A percentile compares a stretch with the other conserved stretches of the same genome.
Conservation (phyloP, 2,329 filamentous ascomycete species). For the Knufia petricola region DNA sequence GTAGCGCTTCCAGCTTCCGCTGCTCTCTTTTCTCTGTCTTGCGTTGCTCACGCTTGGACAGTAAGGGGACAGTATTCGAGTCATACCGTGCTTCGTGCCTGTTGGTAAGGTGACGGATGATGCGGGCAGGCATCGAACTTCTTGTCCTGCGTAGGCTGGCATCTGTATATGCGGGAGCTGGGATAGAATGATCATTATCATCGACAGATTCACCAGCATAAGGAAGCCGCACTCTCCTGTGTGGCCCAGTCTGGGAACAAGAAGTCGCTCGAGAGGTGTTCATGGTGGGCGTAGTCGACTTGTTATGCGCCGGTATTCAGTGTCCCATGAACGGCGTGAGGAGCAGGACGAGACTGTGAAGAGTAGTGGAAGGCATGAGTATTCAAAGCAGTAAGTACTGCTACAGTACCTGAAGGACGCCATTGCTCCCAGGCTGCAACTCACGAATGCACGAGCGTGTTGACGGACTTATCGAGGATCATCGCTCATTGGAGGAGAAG, state of each 20-base stretch:
- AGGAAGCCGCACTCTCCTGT: neutral
- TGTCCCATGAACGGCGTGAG: too few relatives aligned
- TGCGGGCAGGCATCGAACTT: slow-evolving; percentile 6
- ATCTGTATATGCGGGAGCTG: slow-evolving; percentile 3
- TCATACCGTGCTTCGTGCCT: neutral
- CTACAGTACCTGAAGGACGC: neutral
- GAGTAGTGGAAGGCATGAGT: neutral
- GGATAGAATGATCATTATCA: neutral
- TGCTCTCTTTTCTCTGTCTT: slow-evolving; percentile 17
- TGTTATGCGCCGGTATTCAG: neutral
- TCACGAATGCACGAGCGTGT: slow-evolving; percentile 1
- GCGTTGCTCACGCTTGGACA: slow-evolving; percentile 1
- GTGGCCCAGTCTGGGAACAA: neutral
- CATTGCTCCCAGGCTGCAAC: neutral
- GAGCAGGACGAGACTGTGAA: neutral
- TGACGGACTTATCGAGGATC: neutral
- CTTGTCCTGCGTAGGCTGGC: neutral
- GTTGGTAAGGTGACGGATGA: slow-evolving; percentile 1
- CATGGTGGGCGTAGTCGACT: neutral
- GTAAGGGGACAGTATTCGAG: slow-evolving; percentile 6
- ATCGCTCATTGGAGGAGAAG: neutral
- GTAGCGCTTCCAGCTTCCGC: slow-evolving; percentile 7
- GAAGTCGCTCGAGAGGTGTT: neutral
- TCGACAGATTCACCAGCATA: neutral
- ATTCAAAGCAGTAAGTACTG: neutral